Evolutionary conservation across 2,329 filamentous ascomycete genomes (phyloP).

Genomic region (Ceratocystis harringtonii): DNA sequence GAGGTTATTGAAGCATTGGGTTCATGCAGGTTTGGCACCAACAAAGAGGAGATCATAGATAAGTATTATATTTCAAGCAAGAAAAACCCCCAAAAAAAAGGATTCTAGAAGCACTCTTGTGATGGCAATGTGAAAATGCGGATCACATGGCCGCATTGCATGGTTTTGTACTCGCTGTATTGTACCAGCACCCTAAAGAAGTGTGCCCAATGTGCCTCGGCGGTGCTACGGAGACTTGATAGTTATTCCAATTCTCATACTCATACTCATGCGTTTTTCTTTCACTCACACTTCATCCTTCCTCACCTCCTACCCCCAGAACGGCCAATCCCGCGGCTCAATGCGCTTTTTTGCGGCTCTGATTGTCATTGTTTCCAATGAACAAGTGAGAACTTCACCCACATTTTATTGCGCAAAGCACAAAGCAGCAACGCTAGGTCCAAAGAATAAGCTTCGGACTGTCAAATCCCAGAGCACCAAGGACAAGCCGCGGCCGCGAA

Average conservation of each 20-base stretch:
- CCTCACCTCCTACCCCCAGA: neutral
- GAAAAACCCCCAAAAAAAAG: neutral
- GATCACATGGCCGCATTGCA: neutral
- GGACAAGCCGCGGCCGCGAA: neutral
- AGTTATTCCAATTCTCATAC: neutral
- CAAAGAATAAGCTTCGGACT: neutral
- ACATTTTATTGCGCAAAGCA: neutral
- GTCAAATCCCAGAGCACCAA: neutral
- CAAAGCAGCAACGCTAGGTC: neutral
- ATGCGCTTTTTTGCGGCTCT: conserved; percentile 1
- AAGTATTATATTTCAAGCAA: too few relatives aligned
- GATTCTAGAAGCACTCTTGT: neutral
- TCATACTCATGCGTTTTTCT: neutral
- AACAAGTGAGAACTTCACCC: neutral
- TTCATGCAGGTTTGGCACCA: conserved; percentile 1
- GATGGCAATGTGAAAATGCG: neutral
- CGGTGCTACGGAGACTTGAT: neutral
- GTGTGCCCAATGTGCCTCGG: neutral
- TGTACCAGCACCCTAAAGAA: neutral
- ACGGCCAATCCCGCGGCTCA: conserved; percentile 2
- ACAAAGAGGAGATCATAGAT: neutral
- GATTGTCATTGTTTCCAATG: neutral
- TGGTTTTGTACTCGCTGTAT: neutral
- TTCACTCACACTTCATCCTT: neutral
- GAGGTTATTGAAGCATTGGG: neutral